Evolutionary conservation across 305 asterid genomes (phyloP).

Genomic region (Solanum chacoense): DNA sequence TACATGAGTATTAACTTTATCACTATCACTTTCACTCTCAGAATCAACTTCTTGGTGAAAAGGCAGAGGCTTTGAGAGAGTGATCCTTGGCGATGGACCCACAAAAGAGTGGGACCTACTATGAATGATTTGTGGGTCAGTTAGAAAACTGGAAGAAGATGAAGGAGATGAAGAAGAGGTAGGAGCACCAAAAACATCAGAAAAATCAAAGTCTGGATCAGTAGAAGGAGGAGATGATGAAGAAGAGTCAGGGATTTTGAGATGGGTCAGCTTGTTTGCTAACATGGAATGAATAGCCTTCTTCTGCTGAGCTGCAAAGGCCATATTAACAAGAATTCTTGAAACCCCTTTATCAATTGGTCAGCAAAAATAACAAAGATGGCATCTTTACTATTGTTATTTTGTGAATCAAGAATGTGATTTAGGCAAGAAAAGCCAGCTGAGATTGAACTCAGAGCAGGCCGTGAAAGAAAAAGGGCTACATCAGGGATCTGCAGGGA

Average conservation of each 20-base stretch:
- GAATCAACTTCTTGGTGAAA: slow-evolving; percentile 35
- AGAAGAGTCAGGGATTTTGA: slow-evolving; percentile 53
- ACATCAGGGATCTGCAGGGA: slow-evolving; percentile 1
- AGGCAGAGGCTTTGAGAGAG: slow-evolving; percentile 59
- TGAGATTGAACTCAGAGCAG: slow-evolving; percentile 8
- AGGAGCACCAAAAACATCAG: slow-evolving; percentile 60
- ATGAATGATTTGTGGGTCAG: slow-evolving; percentile 66
- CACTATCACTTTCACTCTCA: slow-evolving; percentile 22
- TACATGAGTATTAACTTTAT: background rate
- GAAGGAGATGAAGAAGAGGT: slow-evolving; percentile 37
- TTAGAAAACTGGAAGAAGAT: slow-evolving; percentile 35
- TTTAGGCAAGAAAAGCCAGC: background rate
- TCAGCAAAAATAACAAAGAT: background rate
- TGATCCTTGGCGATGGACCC: slow-evolving; percentile 82
- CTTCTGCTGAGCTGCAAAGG: slow-evolving; percentile 18
- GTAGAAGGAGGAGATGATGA: slow-evolving; percentile 14
- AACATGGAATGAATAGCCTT: slow-evolving; percentile 45
- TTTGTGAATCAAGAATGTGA: background rate
- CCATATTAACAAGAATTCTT: background rate
- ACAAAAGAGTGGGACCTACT: slow-evolving; percentile 77
- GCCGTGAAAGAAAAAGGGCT: background rate
- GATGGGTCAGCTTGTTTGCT: slow-evolving; percentile 49
- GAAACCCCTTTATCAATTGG: background rate
- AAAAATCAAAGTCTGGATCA: slow-evolving; percentile 58
- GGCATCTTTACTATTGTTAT: background rate